phyloP scores from a whole-genome alignment of 257 asterid species.

The Plantago major region DNA sequence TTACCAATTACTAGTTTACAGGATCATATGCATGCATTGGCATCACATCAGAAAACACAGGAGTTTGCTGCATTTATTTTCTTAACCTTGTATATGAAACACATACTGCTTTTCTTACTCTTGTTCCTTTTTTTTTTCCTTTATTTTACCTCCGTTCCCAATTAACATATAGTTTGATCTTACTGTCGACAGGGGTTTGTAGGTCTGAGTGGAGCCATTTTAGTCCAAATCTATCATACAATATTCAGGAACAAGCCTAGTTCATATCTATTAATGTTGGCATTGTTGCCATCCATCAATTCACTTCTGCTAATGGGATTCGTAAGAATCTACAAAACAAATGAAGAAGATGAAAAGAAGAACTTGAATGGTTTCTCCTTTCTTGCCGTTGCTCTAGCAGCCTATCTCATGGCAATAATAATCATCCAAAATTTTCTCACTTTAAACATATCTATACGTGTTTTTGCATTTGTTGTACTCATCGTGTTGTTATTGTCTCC shows the following conservation, averaged over 20 bases:
- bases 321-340: constrained; percentile 46
- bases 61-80: no score
- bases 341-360: constrained; percentile 63
- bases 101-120: no score
- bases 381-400: constrained; percentile 57
- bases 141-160: no score
- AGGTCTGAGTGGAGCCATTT: constrained; percentile 61
- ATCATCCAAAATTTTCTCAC: constrained; percentile 47
- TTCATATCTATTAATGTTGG: constrained; percentile 43
- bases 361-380: constrained; percentile 61
- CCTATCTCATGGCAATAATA: constrained; percentile 64
- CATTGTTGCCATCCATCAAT: constrained; percentile 40
- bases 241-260: constrained; percentile 47
- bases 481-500: constrained; percentile 56
- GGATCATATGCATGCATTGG: no score
- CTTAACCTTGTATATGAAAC: no score
- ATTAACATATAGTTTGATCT: background rate
- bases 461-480: constrained; percentile 40
- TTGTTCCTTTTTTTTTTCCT: no score
- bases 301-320: constrained; percentile 69
- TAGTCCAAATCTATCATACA: constrained; percentile 50
- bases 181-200: constrained; percentile 46
- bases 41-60: no score
- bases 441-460: constrained; percentile 34
- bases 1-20: no score